Conservation (phyloP, 108 stramenopile species). For the Nannochloropsis gaditana region DNA sequence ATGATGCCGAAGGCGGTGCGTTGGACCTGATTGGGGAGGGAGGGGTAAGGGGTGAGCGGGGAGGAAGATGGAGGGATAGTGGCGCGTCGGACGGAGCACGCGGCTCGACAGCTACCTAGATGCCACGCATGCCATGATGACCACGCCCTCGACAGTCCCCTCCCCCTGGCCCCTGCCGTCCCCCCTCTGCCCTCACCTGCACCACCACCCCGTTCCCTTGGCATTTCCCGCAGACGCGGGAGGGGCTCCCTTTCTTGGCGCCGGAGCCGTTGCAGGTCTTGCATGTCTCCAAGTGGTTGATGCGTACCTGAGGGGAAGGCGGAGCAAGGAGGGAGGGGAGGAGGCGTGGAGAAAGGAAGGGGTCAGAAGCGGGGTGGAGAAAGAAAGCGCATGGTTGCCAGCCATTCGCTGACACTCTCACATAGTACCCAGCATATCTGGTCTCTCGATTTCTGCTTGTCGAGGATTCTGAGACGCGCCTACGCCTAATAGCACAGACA, state of each 20-base stretch:
- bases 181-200: slow-evolving; percentile 61
- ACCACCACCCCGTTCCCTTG: slow-evolving; percentile 79
- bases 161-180: background rate
- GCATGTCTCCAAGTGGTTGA: slow-evolving; percentile 84
- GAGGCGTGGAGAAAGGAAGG: background rate
- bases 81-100: background rate
- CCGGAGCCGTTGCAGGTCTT: slow-evolving; percentile 75
- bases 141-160: background rate
- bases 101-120: too few relatives aligned
- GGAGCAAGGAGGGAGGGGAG: background rate
- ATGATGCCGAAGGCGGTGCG: slow-evolving; percentile 90
- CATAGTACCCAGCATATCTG: background rate
- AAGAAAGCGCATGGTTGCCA: background rate
- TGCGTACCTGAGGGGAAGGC: slow-evolving; percentile 55
- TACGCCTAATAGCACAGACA: background rate
- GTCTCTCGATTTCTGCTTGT: background rate
- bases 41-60: background rate
- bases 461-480: background rate
- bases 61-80: background rate
- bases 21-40: background rate
- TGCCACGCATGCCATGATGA: too few relatives aligned
- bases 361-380: background rate
- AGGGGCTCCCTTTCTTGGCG: slow-evolving; percentile 56
- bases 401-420: background rate
- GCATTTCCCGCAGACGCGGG: slow-evolving; percentile 64